These are phyloP conservation scores for Boletus insuetus DNA, from an alignment of 768 basidiomycete genomes.

Conservation along the genomic window DNA sequence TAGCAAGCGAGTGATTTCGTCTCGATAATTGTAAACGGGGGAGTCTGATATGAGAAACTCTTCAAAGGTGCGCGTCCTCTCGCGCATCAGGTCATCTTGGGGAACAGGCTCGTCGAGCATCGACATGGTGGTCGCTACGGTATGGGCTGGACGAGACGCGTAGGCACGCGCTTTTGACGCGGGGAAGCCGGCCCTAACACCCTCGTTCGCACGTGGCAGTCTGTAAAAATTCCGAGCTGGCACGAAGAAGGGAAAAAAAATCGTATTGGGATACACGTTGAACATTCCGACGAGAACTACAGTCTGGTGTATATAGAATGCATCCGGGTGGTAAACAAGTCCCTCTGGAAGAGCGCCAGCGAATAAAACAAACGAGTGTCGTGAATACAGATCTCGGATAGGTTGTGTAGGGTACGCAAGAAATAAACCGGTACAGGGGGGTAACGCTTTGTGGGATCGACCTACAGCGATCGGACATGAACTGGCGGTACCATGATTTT, in stretches of 20 bases:
- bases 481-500: conserved; percentile 11
- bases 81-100: conserved; percentile 69
- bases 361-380: conserved; percentile 1
- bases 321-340: conserved; percentile 1
- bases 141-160: conserved; percentile 6
- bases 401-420: conserved; percentile 1
- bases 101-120: conserved; percentile 54
- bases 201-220: conserved; percentile 1
- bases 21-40: conserved; percentile 74
- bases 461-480: conserved; percentile 12
- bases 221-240: not conserved
- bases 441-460: conserved; percentile 5
- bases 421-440: not conserved
- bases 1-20: conserved; percentile 81
- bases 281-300: conserved; percentile 3
- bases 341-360: conserved; percentile 1
- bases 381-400: conserved; percentile 6
- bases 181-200: conserved; percentile 36
- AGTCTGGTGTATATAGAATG: conserved; percentile 5
- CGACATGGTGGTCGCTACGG: conserved; percentile 28
- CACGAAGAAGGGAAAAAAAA: not conserved
- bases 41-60: conserved; percentile 77
- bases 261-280: not conserved
- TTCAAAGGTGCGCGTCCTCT: conserved; percentile 76
- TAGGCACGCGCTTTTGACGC: conserved; percentile 18